Evolutionary conservation across 257 asterid species (phyloP).

Genomic region (Cynanchum wilfordii): DNA sequence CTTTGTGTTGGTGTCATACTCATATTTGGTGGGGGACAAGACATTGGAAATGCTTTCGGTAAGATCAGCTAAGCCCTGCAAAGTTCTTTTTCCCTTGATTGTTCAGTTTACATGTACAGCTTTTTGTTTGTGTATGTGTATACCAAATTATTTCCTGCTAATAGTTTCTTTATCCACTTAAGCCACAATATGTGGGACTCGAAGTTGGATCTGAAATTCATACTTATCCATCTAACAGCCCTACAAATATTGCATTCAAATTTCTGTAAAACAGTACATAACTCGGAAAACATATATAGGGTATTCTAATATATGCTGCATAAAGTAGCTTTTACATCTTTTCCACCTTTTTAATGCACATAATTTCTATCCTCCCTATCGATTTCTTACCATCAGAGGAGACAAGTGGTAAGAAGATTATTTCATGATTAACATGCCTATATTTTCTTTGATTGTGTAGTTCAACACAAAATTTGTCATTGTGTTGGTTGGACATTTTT

Average conservation of each 20-base stretch:
- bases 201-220: neutral
- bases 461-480: neutral
- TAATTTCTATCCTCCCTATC: neutral
- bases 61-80: slow-evolving; percentile 5
- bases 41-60: slow-evolving; percentile 41
- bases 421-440: neutral
- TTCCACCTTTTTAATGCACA: neutral
- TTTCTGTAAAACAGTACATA: neutral
- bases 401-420: neutral
- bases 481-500: slow-evolving; percentile 3
- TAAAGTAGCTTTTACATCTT: neutral
- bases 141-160: neutral
- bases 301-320: neutral
- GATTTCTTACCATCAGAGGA: neutral
- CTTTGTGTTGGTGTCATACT: slow-evolving; percentile 35
- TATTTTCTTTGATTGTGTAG: neutral
- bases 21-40: slow-evolving; percentile 36
- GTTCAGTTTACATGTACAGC: neutral
- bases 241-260: neutral
- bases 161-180: neutral
- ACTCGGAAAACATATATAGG: neutral
- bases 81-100: neutral
- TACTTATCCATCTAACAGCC: neutral
- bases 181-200: neutral
- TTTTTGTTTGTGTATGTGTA: neutral